phyloP scores from a whole-genome alignment of 176 grass and related monocot species.

The Musa troglodytarum region DNA sequence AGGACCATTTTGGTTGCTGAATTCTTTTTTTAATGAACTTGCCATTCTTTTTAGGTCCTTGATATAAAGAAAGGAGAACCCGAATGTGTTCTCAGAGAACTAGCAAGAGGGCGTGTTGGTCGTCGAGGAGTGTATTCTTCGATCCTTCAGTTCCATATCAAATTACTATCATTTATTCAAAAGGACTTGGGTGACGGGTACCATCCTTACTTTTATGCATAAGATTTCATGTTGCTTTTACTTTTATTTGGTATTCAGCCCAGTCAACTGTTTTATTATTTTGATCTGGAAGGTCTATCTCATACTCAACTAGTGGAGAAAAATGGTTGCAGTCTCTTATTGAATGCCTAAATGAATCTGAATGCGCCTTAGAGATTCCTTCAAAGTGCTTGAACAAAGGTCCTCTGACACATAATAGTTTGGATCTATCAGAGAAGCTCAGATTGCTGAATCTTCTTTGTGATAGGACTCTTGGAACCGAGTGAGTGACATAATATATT shows the following conservation, averaged over 20 bases:
- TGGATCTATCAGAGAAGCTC: constrained; percentile 54
- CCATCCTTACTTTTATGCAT: constrained; percentile 12
- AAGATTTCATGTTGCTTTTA: constrained; percentile 9
- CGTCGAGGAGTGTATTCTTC: constrained; percentile 35
- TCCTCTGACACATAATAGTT: constrained; percentile 46
- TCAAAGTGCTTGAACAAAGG: constrained; percentile 35
- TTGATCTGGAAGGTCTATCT: constrained; percentile 26
- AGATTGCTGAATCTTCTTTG: constrained; percentile 70
- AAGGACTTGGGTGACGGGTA: constrained; percentile 53
- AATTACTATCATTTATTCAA: constrained; percentile 56
- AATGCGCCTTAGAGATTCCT: constrained; percentile 26
- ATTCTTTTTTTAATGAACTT: neutral
- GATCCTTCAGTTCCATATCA: constrained; percentile 58
- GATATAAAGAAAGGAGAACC: constrained; percentile 68
- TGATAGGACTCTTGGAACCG: constrained; percentile 57
- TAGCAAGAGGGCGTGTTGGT: constrained; percentile 41
- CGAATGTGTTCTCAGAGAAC: constrained; percentile 65
- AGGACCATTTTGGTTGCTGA: neutral
- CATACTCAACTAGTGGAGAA: constrained; percentile 44
- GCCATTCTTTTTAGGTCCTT: constrained; percentile 37
- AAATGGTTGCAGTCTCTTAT: constrained; percentile 46
- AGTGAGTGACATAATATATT: constrained; percentile 41
- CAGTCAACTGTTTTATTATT: neutral
- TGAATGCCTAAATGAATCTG: constrained; percentile 45
- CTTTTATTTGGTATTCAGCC: constrained; percentile 21